Evolutionary conservation across 2,329 filamentous ascomycete species (phyloP).

Genomic region (Gaeumannomyces tritici): DNA sequence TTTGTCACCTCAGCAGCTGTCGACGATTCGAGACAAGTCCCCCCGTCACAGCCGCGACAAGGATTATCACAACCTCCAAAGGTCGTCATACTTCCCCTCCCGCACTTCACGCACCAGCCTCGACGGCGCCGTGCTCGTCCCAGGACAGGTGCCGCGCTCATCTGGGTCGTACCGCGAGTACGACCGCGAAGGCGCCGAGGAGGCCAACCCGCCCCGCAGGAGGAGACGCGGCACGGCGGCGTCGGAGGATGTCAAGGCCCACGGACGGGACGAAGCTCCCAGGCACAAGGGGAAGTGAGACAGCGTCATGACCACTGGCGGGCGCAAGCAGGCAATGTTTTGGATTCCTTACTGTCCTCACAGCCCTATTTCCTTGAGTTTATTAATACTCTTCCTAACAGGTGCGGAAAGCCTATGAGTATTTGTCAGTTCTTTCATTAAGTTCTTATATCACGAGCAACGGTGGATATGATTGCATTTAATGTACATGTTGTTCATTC

Average conservation of each 20-base stretch:
- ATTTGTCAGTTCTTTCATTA: neutral
- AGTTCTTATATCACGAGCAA: neutral
- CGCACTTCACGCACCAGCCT: neutral
- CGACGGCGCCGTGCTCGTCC: neutral
- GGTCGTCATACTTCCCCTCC: neutral
- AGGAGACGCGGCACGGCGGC: neutral
- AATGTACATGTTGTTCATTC: too few relatives aligned
- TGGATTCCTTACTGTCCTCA: too few relatives aligned
- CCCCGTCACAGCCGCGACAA: constrained; percentile 1
- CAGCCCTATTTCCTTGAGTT: too few relatives aligned
- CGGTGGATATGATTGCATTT: too few relatives aligned
- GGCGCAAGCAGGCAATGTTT: too few relatives aligned
- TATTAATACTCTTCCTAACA: too few relatives aligned
- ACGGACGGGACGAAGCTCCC: constrained; percentile 9
- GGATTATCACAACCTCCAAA: neutral
- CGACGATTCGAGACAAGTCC: neutral
- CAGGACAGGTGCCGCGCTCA: neutral
- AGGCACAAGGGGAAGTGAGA: neutral
- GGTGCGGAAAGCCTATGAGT: too few relatives aligned
- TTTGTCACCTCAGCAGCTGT: neutral
- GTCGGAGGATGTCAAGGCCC: constrained; percentile 1
- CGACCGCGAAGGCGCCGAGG: neutral
- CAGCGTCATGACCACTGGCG: too few relatives aligned
- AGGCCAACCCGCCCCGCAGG: neutral
- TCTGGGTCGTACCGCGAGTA: neutral